Evolutionary conservation across 2,329 filamentous ascomycete species (phyloP).

Genomic region (Coleophoma cylindrospora): DNA sequence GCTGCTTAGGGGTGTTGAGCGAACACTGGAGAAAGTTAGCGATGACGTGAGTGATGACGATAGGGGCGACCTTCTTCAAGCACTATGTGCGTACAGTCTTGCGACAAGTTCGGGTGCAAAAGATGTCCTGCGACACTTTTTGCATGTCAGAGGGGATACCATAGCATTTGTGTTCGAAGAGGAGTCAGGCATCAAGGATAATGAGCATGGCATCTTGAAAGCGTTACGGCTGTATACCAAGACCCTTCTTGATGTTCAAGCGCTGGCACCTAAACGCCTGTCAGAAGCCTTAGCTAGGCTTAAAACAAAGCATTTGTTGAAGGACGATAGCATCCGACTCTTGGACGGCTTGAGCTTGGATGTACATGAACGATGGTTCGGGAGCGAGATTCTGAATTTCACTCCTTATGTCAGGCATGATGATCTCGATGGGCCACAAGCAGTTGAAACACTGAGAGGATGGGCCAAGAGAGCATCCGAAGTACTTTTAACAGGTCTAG

Average conservation of each 20-base stretch:
- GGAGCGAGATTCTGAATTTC: conserved; percentile 77
- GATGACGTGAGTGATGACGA: conserved; percentile 39
- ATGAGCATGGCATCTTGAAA: conserved; percentile 44
- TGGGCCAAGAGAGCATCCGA: conserved; percentile 62
- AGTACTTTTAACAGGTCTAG: conserved; percentile 56
- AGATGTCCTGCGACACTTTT: conserved; percentile 75
- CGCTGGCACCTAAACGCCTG: conserved; percentile 67
- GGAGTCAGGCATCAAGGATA: conserved; percentile 35
- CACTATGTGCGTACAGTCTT: conserved; percentile 77
- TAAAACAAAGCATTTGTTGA: conserved; percentile 66
- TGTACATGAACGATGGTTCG: conserved; percentile 72
- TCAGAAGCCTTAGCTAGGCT: conserved; percentile 63
- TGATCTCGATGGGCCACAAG: conserved; percentile 58
- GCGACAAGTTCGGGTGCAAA: conserved; percentile 73
- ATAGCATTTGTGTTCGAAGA: conserved; percentile 58
- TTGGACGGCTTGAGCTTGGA: conserved; percentile 73
- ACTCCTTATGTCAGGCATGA: conserved; percentile 84
- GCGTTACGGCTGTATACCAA: conserved; percentile 69
- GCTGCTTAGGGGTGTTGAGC: conserved; percentile 64
- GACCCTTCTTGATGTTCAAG: conserved; percentile 73
- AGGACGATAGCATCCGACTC: conserved; percentile 60
- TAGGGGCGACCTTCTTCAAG: conserved; percentile 55
- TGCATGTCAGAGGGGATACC: conserved; percentile 65
- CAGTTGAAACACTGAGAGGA: conserved; percentile 51
- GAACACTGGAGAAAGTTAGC: conserved; percentile 56